Percentiles rank a stretch among this genome's conserved stretches.
Conservation (phyloP, 805 yeast species). For the Pichia membranifaciens region DNA sequence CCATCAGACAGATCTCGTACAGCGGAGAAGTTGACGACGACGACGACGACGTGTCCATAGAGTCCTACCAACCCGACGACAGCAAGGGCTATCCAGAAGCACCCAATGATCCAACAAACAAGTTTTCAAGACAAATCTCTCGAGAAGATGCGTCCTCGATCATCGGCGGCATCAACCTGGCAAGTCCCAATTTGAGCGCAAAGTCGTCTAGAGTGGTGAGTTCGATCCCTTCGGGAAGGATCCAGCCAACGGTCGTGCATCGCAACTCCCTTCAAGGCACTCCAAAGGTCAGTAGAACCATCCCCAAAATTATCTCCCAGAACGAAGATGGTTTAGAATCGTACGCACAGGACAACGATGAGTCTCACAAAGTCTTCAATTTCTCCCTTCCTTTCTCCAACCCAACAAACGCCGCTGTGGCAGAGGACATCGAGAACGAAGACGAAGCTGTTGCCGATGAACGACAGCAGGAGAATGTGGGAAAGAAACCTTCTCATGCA, state of each 20-base stretch:
- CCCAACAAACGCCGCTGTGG: not conserved
- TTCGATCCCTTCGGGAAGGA: not conserved
- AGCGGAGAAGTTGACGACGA: slow-evolving; percentile 3
- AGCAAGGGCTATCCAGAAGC: not conserved
- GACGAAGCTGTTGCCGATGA: not conserved
- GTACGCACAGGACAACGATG: not conserved
- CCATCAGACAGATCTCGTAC: not conserved
- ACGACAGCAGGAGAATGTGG: not conserved
- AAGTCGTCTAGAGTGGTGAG: not conserved
- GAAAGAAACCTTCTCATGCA: no score
- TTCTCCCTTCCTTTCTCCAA: slow-evolving; percentile 59
- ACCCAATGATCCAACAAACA: not conserved
- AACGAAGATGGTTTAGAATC: no score
- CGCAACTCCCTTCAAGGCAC: no score
- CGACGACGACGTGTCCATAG: slow-evolving; percentile 3
- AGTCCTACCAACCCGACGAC: slow-evolving; percentile 1
- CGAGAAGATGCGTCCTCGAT: slow-evolving; percentile 16
- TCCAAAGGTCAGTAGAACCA: not conserved
- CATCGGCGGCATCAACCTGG: slow-evolving; percentile 16
- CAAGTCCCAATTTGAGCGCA: not conserved
- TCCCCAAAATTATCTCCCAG: no score
- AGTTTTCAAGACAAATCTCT: slow-evolving; percentile 5
- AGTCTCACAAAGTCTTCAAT: slow-evolving; percentile 36
- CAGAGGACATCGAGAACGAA: not conserved
- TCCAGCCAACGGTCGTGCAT: not conserved